phyloP scores from a whole-genome alignment of 2,329 filamentous ascomycete genomes.

The Arthrobotrys sphaeroides region DNA sequence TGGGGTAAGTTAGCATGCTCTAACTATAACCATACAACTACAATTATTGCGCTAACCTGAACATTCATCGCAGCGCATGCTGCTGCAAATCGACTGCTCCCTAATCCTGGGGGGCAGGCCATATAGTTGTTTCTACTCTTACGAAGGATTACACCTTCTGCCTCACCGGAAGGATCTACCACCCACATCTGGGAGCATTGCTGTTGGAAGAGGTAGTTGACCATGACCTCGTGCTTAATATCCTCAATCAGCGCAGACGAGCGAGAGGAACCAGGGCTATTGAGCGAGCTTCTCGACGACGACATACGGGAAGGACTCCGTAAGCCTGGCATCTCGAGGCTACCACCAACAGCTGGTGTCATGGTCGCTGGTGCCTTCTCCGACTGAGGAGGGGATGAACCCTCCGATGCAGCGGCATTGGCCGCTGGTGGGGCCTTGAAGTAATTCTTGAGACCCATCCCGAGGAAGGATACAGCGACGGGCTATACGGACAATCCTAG shows the following conservation, averaged over 20 bases:
- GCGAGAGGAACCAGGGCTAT: slow-evolving; percentile 53
- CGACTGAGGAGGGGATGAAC: slow-evolving; percentile 38
- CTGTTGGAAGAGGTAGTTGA: slow-evolving; percentile 82
- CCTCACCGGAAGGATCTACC: slow-evolving; percentile 70
- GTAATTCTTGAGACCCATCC: slow-evolving; percentile 72
- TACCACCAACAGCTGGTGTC: slow-evolving; percentile 54
- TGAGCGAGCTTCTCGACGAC: slow-evolving; percentile 52
- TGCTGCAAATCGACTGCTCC: slow-evolving; percentile 70
- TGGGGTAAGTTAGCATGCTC: slow-evolving; percentile 53
- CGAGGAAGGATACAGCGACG: slow-evolving; percentile 5
- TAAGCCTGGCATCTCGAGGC: slow-evolving; percentile 50
- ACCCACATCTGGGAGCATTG: slow-evolving; percentile 80
- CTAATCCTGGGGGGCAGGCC: slow-evolving; percentile 74
- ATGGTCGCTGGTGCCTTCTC: slow-evolving; percentile 44
- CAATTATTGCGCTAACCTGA: slow-evolving; percentile 65
- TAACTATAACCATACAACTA: not conserved
- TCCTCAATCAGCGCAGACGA: slow-evolving; percentile 71
- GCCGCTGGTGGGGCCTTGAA: slow-evolving; percentile 67
- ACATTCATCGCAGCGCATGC: slow-evolving; percentile 76
- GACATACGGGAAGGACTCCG: slow-evolving; percentile 47
- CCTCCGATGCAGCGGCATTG: slow-evolving; percentile 63
- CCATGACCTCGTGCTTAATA: slow-evolving; percentile 84
- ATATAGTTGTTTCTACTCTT: slow-evolving; percentile 76
- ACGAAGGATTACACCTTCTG: slow-evolving; percentile 77
- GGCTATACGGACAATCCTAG: slow-evolving; percentile 51